Evolutionary conservation across 2,329 filamentous ascomycete species (phyloP).

Genomic region (Aspergillus sp.): DNA sequence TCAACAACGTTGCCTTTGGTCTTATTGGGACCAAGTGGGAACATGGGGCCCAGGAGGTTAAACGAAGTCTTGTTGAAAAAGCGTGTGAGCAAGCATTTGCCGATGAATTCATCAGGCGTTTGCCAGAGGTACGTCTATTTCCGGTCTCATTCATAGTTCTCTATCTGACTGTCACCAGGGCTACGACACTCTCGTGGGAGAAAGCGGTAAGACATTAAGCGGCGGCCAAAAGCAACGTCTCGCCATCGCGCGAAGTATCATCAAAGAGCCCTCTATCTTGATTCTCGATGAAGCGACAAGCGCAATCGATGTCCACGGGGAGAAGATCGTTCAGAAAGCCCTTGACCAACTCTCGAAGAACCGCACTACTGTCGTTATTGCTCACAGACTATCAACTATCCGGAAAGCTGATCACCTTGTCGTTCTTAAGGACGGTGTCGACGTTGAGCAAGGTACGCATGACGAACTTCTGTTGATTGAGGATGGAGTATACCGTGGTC

Average conservation of each 20-base stretch:
- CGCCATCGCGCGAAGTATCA: conserved; percentile 65
- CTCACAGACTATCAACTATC: conserved; percentile 65
- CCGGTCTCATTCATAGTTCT: not conserved
- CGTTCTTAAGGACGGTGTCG: conserved; percentile 63
- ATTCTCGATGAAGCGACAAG: conserved; percentile 73
- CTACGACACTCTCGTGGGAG: conserved; percentile 69
- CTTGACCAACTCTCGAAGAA: conserved; percentile 50
- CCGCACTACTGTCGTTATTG: conserved; percentile 71
- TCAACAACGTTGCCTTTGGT: conserved; percentile 56
- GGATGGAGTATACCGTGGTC: conserved; percentile 57
- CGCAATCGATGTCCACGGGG: conserved; percentile 53
- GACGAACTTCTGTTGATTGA: conserved; percentile 58
- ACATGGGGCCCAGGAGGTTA: conserved; percentile 22
- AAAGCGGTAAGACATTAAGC: conserved; percentile 69
- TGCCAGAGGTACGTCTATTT: conserved; percentile 40
- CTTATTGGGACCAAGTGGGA: conserved; percentile 37
- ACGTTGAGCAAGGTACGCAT: conserved; percentile 70
- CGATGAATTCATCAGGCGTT: conserved; percentile 59
- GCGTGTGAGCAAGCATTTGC: conserved; percentile 64
- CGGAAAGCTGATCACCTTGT: conserved; percentile 72
- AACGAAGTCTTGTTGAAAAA: conserved; percentile 49
- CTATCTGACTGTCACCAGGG: conserved; percentile 37
- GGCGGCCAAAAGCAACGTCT: conserved; percentile 83
- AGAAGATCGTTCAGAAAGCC: conserved; percentile 50
- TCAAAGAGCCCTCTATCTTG: conserved; percentile 59